Evolutionary conservation across 441 rosid species (phyloP), one percentile per base, ranked within the genome.

Genomic region (Sinapis alba): DNA sequence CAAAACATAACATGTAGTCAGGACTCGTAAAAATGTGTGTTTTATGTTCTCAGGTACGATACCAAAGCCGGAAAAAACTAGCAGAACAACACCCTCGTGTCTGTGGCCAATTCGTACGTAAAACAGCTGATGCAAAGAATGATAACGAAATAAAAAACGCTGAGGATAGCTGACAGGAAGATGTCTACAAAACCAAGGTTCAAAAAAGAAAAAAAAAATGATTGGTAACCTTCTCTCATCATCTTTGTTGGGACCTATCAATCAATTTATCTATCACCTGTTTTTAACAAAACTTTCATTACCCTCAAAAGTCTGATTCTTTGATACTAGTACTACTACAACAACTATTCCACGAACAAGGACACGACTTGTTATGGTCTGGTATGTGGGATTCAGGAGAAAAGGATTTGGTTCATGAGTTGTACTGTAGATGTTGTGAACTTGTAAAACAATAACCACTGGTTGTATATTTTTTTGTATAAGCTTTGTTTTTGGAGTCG

Each of bases 81-180:
- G 89, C 91, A 0, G 88, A 85, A 76, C 84, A 87, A 54, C 80
- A 89, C 2, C 89, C 89, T 4, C 85, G 89, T 13, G 72, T 86
- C 21, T 78, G 82, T 28, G 91, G 91, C 15, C 88, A 85, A 27
- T 85, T 87, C 28, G 86, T 84, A 2, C 83, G 90, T 13, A 84
- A 84, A 68, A 67, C 69, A 51, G 50, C 74, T 0, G 67, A 45
- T 12, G 68, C 70, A 43, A 54, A 19, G 6, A 69, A 72, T 4
- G 73, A 78, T 27, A 18, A 61, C 10, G 78, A 67, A 65, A 53
- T 27, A 2, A 60, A 51, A 67, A 67, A n/a, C 69, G 12, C 10
- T 1, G 74, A 78, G 34, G 81, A 72, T 54, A 78, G 78, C 65
- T 67, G 73, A 62, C 78, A 53, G 50, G 10, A 30, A 63, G 43